phyloP scores from a whole-genome alignment of 2,329 filamentous ascomycete genomes.

The Epichloe typhina region DNA sequence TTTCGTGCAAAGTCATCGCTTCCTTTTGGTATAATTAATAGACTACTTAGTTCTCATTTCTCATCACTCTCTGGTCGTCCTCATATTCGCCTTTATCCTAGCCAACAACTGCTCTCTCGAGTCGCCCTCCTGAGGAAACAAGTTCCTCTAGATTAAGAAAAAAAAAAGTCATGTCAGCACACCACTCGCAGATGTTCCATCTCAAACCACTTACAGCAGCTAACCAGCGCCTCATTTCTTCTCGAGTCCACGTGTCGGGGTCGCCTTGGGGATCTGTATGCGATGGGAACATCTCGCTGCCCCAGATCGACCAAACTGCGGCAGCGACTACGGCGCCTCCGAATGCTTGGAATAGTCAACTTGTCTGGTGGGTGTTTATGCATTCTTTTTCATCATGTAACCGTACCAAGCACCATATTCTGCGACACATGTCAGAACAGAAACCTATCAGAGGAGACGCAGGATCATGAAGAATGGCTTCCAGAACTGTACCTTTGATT shows the following conservation, averaged over 20 bases:
- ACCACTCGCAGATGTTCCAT: neutral
- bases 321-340: constrained; percentile 70
- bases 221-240: constrained; percentile 73
- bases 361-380: neutral
- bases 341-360: constrained; percentile 44
- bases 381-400: neutral
- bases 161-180: neutral
- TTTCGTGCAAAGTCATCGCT: no score
- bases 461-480: no score
- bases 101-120: constrained; percentile 33
- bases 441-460: neutral
- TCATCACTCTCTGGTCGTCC: constrained; percentile 19
- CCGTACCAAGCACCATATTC: constrained; percentile 57
- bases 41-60: neutral
- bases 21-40: no score
- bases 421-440: constrained; percentile 18
- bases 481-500: constrained; percentile 44
- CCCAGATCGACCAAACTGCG: constrained; percentile 75
- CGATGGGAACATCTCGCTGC: constrained; percentile 68
- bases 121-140: constrained; percentile 30
- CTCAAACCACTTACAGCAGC: constrained; percentile 47
- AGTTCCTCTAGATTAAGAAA: constrained; percentile 24
- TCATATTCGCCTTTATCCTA: constrained; percentile 34
- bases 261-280: constrained; percentile 66
- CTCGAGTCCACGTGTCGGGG: constrained; percentile 57